Conservation (phyloP, 345 rosid species). For the Citrus sinensis region DNA sequence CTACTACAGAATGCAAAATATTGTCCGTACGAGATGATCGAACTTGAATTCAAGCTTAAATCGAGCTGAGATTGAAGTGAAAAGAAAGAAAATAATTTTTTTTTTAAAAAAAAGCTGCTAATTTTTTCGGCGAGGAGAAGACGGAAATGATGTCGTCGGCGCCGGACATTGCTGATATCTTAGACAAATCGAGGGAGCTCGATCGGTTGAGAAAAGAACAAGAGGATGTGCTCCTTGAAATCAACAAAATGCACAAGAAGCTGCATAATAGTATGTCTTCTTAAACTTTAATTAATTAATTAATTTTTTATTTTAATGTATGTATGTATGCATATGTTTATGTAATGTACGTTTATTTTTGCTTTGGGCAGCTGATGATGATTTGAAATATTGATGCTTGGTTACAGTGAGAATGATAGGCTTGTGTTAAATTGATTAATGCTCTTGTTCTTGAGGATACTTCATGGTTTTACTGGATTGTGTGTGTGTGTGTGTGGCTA, state of each 20-base stretch:
- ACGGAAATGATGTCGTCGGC: slow-evolving; percentile 42
- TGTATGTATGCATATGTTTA: neutral
- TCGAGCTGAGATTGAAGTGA: neutral
- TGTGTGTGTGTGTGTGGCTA: neutral
- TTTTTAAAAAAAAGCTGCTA: neutral
- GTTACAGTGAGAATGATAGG: slow-evolving; percentile 15
- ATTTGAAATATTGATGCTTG: neutral
- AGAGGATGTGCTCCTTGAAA: slow-evolving; percentile 57
- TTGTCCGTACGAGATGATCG: neutral
- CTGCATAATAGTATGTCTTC: slow-evolving; percentile 62
- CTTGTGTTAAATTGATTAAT: slow-evolving; percentile 9
- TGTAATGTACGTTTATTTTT: neutral
- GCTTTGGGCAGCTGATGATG: neutral
- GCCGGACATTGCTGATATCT: slow-evolving; percentile 57
- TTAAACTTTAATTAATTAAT: neutral
- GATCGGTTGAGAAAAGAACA: slow-evolving; percentile 84
- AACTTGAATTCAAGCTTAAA: neutral
- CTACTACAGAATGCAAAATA: neutral
- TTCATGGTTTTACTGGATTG: neutral
- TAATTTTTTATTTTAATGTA: neutral
- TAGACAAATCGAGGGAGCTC: slow-evolving; percentile 76
- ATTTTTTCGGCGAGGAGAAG: neutral
- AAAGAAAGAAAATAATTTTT: neutral
- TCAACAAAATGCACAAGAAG: slow-evolving; percentile 86
- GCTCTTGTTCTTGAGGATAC: neutral